These are phyloP conservation scores for Beauveria medogensis DNA, from an alignment of 2,329 filamentous ascomycete species.

Conservation along the genomic window DNA sequence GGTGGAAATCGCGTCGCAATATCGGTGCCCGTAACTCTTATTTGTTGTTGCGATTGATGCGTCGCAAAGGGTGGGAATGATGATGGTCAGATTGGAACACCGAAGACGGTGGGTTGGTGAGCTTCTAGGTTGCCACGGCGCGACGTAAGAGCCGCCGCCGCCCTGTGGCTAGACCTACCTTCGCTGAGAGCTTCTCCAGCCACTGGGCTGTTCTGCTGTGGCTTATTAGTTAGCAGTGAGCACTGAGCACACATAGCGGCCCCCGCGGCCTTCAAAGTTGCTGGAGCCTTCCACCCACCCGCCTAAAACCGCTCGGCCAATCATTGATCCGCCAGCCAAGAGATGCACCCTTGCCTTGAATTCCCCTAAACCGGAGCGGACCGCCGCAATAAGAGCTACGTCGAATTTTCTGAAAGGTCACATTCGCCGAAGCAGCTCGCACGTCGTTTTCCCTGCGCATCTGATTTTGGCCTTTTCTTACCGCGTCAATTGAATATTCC, in stretches of 20 bases:
- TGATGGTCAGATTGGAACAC: conserved; percentile 1
- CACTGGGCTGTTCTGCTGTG: background rate
- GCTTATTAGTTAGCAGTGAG: background rate
- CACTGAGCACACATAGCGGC: background rate
- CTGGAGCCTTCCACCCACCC: conserved; percentile 9
- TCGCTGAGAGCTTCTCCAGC: conserved; percentile 3
- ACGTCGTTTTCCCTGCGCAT: background rate
- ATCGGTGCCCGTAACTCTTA: background rate
- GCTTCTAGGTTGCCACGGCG: conserved; percentile 29
- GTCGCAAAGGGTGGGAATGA: background rate
- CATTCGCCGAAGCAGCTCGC: background rate
- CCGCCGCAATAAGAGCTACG: conserved; percentile 5
- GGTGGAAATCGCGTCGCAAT: background rate
- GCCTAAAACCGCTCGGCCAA: conserved; percentile 6
- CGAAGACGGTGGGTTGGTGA: background rate
- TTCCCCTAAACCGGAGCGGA: conserved; percentile 13
- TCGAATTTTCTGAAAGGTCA: conserved; percentile 11
- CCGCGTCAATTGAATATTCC: conserved; percentile 6
- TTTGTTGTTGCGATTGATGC: background rate
- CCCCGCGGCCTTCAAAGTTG: background rate
- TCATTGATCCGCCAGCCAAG: conserved; percentile 12
- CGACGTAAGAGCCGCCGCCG: conserved; percentile 21
- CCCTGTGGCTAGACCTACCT: background rate
- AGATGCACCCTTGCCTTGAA: background rate
- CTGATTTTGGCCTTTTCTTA: background rate